Evolutionary conservation across 129 eudicot genomes (phyloP), one percentile per base, ranked within the genome.

Genomic region (Chrysanthemum seticuspe): DNA sequence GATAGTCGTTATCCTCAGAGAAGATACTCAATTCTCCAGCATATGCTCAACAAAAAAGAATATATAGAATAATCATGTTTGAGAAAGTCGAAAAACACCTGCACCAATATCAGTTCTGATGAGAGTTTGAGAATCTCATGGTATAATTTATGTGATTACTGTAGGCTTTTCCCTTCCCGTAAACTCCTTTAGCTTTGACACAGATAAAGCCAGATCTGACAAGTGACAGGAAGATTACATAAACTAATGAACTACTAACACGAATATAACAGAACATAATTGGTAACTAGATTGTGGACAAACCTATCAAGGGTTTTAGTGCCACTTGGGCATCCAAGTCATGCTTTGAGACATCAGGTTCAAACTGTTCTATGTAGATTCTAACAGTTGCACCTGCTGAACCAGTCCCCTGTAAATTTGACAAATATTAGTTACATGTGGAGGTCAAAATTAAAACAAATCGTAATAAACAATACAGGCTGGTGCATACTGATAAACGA

Each of bases 361-460:
- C 99, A 51, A 86, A 95, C 79, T 90, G 99, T 78, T 95, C 97
- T 63, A 95, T 88, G 79, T 95, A 95, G 36, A 95, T 72, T 57
- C 97, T 85, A 47, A 90, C 94, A 21, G 99, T 95, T 44, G 99
- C 97, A 76, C 97, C 97, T 34, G 97, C 99, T 48, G 99, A 95
- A 29, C 97, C 99, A 54, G 99, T 95, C 56, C 99, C 97, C 97
- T 94, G 82, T 56, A 81, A 73, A 73, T 57, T 29, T 48, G n/a
- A 67, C 10, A 34, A 3, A 3, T 12, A 50, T 40, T 36, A 14
- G 36, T 34, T 21, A 49, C 23, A 18, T 13, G 23, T 55, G 65
- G 74, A 18, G 72, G 70, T 31, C 31, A 49, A 27, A 34, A 73
- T 4, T n/a, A 10, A 65, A 14, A 27, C 54, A 12, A 13, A 44